These are phyloP conservation scores for Talaromyces sp. DNA, from an alignment of 2,329 filamentous ascomycete species.

Conservation along the genomic window DNA sequence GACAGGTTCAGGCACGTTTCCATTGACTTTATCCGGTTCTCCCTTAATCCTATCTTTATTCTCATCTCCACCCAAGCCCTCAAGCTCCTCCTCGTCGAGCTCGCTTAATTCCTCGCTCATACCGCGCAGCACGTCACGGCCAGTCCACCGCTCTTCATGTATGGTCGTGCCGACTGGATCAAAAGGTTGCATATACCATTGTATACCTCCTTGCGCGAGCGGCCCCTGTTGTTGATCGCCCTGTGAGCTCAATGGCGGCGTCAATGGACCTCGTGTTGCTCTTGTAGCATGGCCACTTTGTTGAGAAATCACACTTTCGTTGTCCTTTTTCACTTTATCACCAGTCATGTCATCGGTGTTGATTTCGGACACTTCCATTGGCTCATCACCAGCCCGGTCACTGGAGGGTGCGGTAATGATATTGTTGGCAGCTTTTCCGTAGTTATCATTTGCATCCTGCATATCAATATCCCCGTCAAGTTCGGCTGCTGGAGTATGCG, in stretches of 20 bases:
- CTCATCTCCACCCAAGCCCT: slow-evolving; percentile 59
- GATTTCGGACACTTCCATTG: slow-evolving; percentile 32
- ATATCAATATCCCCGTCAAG: slow-evolving; percentile 15
- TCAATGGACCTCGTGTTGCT: slow-evolving; percentile 28
- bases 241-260: slow-evolving; percentile 38
- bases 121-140: slow-evolving; percentile 62
- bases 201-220: slow-evolving; percentile 68
- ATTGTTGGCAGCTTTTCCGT: slow-evolving; percentile 5
- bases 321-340: slow-evolving; percentile 26
- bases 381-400: slow-evolving; percentile 15
- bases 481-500: slow-evolving; percentile 15
- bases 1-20: slow-evolving; percentile 19
- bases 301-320: slow-evolving; percentile 28
- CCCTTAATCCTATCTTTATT: slow-evolving; percentile 19
- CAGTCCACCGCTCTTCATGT: slow-evolving; percentile 67
- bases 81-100: slow-evolving; percentile 83
- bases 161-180: slow-evolving; percentile 75
- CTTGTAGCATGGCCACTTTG: slow-evolving; percentile 44
- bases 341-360: slow-evolving; percentile 20
- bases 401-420: slow-evolving; percentile 12
- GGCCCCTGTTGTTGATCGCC: slow-evolving; percentile 43
- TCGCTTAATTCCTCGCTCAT: slow-evolving; percentile 88
- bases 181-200: slow-evolving; percentile 83
- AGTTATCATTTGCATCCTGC: slow-evolving; percentile 16
- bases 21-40: slow-evolving; percentile 17